These are phyloP conservation scores for Brettanomyces custersianus DNA, from an alignment of 805 yeast species.

Conservation along the genomic window DNA sequence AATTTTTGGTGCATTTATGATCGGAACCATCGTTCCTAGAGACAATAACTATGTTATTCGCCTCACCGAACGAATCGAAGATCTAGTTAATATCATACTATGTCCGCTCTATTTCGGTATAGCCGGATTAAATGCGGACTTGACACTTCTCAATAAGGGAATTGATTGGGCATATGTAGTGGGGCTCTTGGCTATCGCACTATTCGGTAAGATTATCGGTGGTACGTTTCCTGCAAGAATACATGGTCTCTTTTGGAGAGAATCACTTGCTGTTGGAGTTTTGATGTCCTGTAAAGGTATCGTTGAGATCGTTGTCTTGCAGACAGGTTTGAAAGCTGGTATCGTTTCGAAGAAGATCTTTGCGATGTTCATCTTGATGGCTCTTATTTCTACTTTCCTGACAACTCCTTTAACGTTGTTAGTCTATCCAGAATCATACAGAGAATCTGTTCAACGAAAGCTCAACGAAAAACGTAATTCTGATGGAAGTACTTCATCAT, in stretches of 20 bases:
- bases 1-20: slow-evolving; percentile 76
- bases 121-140: slow-evolving; percentile 65
- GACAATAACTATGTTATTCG: slow-evolving; percentile 65
- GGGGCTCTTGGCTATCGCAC: slow-evolving; percentile 59
- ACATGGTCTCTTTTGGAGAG: slow-evolving; percentile 62
- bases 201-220: slow-evolving; percentile 58
- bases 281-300: slow-evolving; percentile 87
- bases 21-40: slow-evolving; percentile 68
- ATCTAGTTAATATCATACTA: slow-evolving; percentile 59
- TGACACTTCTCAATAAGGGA: slow-evolving; percentile 55
- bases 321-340: slow-evolving; percentile 62
- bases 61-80: slow-evolving; percentile 69
- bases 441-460: slow-evolving; percentile 38
- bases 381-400: slow-evolving; percentile 65
- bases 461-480: slow-evolving; percentile 10
- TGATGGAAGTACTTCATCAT: slow-evolving; percentile 5
- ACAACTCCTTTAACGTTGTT: slow-evolving; percentile 67
- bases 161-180: slow-evolving; percentile 72
- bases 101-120: slow-evolving; percentile 75
- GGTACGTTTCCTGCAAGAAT: slow-evolving; percentile 57
- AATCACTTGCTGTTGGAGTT: slow-evolving; percentile 66
- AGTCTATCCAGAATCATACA: slow-evolving; percentile 53
- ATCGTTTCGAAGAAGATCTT: slow-evolving; percentile 57
- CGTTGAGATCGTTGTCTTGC: slow-evolving; percentile 73
- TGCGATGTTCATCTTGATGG: slow-evolving; percentile 81